A percentile compares a stretch with the other conserved stretches of the same genome.
phyloP scores from a whole-genome alignment of 192 early-diverging fungal genomes.

The Podila clonocystis region DNA sequence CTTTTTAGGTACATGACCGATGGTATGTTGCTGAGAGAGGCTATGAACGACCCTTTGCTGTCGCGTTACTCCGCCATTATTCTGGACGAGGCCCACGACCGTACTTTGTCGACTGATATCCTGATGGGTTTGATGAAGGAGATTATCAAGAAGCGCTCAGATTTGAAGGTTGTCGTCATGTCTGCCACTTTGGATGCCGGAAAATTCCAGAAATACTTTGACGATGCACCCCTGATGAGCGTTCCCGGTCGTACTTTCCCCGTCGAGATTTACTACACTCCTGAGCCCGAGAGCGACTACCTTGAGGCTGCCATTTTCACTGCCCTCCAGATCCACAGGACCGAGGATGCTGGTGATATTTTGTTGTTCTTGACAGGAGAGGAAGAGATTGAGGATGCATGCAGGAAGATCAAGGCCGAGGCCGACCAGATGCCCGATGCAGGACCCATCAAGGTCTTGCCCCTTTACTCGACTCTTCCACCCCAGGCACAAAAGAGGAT shows the following conservation, averaged over 20 bases:
- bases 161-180: constrained; percentile 97
- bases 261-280: constrained; percentile 97
- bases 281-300: constrained; percentile 97
- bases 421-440: constrained; percentile 74
- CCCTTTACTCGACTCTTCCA: constrained; percentile 93
- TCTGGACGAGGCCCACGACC: constrained; percentile 99
- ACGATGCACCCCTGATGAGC: constrained; percentile 88
- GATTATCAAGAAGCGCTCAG: constrained; percentile 76
- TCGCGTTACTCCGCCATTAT: constrained; percentile 93
- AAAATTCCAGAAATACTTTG: constrained; percentile 99
- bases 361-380: constrained; percentile 98
- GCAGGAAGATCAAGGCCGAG: constrained; percentile 81
- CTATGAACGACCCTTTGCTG: constrained; percentile 93
- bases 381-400: constrained; percentile 98
- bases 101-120: constrained; percentile 96
- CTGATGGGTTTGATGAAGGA: constrained; percentile 98
- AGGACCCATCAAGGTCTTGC: constrained; percentile 88
- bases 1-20: constrained; percentile 89
- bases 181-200: constrained; percentile 97
- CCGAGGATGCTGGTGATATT: constrained; percentile 95
- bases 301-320: constrained; percentile 96
- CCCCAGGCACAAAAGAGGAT: constrained; percentile 92
- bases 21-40: constrained; percentile 98
- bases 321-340: constrained; percentile 92
- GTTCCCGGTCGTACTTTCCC: constrained; percentile 99